These are phyloP conservation scores for Aspergillus novoparasiticus DNA, from an alignment of 2,329 filamentous ascomycete genomes.

Conservation along the genomic window DNA sequence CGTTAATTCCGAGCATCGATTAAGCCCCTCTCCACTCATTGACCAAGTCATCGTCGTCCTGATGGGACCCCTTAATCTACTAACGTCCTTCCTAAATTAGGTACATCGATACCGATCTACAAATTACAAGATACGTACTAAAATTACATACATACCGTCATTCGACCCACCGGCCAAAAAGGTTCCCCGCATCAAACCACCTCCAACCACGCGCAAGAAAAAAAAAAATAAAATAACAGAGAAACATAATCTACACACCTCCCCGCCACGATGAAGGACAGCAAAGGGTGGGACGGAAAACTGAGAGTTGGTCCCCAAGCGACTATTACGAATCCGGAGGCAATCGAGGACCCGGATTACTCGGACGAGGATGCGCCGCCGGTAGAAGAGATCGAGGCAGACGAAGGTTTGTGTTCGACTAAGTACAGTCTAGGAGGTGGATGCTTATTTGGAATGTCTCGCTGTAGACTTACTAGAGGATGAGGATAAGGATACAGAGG, in stretches of 20 bases:
- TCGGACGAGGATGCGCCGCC: conserved; percentile 70
- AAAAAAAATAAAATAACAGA: not conserved
- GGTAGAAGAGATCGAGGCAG: conserved; percentile 75
- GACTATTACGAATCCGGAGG: conserved; percentile 75
- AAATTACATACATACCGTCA: conserved; percentile 2
- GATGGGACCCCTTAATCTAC: not conserved
- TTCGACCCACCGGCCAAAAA: conserved; percentile 6
- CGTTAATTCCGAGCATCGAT: not conserved
- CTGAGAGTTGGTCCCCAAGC: conserved; percentile 66
- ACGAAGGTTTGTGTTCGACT: conserved; percentile 64
- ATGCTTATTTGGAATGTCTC: not conserved
- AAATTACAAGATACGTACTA: conserved; percentile 1
- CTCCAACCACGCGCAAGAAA: not conserved
- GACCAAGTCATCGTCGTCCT: not conserved
- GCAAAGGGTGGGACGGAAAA: conserved; percentile 51
- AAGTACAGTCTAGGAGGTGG: not conserved
- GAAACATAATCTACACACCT: not conserved
- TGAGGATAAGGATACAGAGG: conserved; percentile 57
- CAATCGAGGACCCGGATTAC: conserved; percentile 81
- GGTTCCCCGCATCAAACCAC: conserved; percentile 26
- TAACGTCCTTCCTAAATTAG: not conserved
- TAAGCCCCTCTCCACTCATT: not conserved
- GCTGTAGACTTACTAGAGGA: conserved; percentile 60
- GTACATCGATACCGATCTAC: not conserved
- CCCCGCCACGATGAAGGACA: conserved; percentile 40